phyloP scores from a whole-genome alignment of 208 protist genomes.

The Angomonas deanei region DNA sequence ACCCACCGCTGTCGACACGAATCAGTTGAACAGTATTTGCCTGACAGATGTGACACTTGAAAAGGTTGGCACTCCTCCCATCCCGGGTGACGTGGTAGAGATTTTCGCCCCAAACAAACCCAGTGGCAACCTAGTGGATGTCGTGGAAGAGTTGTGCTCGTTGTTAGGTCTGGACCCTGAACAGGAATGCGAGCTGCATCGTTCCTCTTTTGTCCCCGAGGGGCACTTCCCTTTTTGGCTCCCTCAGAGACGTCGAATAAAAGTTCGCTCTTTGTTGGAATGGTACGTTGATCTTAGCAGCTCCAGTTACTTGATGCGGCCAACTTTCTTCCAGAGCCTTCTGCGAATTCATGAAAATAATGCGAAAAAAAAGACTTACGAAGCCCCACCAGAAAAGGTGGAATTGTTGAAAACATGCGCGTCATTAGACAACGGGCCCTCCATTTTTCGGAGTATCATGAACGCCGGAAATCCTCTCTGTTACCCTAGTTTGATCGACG shows the following conservation, averaged over 20 bases:
- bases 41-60: neutral
- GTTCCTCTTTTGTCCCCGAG: constrained; percentile 76
- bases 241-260: constrained; percentile 48
- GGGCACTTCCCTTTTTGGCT: constrained; percentile 79
- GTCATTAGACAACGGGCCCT: constrained; percentile 26
- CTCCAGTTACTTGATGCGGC: constrained; percentile 70
- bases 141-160: constrained; percentile 54
- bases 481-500: constrained; percentile 66
- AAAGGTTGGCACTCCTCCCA: constrained; percentile 3
- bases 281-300: constrained; percentile 81
- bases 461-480: constrained; percentile 47
- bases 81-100: constrained; percentile 72
- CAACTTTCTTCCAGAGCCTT: constrained; percentile 69
- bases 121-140: constrained; percentile 11
- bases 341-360: constrained; percentile 42
- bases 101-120: constrained; percentile 61
- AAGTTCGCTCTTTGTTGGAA: constrained; percentile 57
- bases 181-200: constrained; percentile 55
- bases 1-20: neutral
- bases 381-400: constrained; percentile 1
- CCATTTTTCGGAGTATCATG: constrained; percentile 45
- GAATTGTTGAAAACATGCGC: constrained; percentile 47
- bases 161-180: constrained; percentile 40
- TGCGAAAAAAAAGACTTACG: constrained; percentile 8
- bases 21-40: neutral